Evolutionary conservation across 1,284 basidiomycete species (phyloP), one percentile per base, ranked within the genome.

Genomic region (Amylostereum chailletii): DNA sequence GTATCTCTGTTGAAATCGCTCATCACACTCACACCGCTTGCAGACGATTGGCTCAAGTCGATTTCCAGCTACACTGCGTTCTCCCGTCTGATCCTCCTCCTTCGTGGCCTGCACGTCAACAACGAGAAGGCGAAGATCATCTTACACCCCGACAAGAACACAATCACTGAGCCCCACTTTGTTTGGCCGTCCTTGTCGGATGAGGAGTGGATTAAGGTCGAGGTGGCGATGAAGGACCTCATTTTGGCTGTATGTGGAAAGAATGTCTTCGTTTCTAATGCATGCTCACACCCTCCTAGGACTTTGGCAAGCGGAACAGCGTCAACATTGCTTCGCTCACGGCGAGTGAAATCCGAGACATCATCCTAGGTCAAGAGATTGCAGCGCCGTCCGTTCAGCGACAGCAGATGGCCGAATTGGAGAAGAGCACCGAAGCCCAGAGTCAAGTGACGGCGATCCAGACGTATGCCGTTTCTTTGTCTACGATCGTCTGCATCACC

Each of bases 141-240:
- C 55, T 71, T 95, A 36, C 89, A 92, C 56, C 92, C 92, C 0
- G 90, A 94, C 71, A 92, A 93, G 71, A 88, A 85, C 55, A 97
- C 94, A 4, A 85, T 97, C 59, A 99, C 96, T 3, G 93, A 98
- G 68, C 90, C 94, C 46, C 95, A 99, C 70, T 94, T 98, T 67
- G 93, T 99, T 37, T 99, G 95, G 95, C 96, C 96, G 5, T 89
- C 93, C 2, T 74, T 99, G 46, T 75, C 75, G 29, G 95, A 99
- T 61, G 94, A 98, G 57, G 94, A 97, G 59, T 99, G 96, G 96
- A 97, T 99, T 72, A 95, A 96, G 71, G 96, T 98, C 42, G 96
- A 99, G 72, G 90, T 98, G 42, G 94, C 95, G 2, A 85, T 99
- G 72, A 94, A 91, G 66, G 92, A 95, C 57, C 79, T 95, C 44